Percentiles rank a stretch among this genome's conserved stretches.
These are phyloP conservation scores for Neurospora sp. DNA, from an alignment of 495 filamentous ascomycete genomes.

Conservation along the genomic window DNA sequence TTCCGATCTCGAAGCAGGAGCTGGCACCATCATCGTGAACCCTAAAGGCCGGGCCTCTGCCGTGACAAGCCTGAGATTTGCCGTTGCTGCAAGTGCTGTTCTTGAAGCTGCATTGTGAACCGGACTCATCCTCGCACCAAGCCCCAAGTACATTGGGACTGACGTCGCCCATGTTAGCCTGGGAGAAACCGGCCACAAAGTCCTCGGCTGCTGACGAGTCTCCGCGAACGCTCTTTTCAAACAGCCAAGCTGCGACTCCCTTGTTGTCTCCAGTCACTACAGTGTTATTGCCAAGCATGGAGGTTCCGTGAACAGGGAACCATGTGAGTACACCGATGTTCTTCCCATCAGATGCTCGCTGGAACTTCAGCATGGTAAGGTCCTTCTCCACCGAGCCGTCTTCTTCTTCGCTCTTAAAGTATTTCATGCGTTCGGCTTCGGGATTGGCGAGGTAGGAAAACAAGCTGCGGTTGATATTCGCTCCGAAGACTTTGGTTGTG, in stretches of 20 bases:
- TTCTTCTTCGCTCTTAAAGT: slow-evolving; percentile 46
- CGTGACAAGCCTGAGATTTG: slow-evolving; percentile 68
- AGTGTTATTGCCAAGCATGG: slow-evolving; percentile 86
- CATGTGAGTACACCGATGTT: slow-evolving; percentile 76
- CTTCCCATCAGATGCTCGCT: slow-evolving; percentile 58
- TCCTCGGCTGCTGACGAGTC: slow-evolving; percentile 45
- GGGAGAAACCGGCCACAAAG: slow-evolving; percentile 92
- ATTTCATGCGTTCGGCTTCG: slow-evolving; percentile 60
- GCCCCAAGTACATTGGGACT: slow-evolving; percentile 81
- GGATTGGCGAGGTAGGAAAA: slow-evolving; percentile 91
- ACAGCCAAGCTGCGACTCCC: slow-evolving; percentile 78
- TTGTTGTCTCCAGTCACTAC: slow-evolving; percentile 92
- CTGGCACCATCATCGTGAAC: slow-evolving; percentile 61
- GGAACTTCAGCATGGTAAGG: slow-evolving; percentile 75
- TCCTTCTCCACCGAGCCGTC: slow-evolving; percentile 76
- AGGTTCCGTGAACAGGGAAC: slow-evolving; percentile 93
- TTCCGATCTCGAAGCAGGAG: slow-evolving; percentile 72
- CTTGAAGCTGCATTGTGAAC: slow-evolving; percentile 56
- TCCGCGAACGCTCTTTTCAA: slow-evolving; percentile 58
- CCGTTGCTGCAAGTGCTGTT: slow-evolving; percentile 70
- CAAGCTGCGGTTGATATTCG: slow-evolving; percentile 83
- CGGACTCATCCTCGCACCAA: slow-evolving; percentile 71
- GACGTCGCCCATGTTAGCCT: slow-evolving; percentile 89
- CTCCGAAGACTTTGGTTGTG: slow-evolving; percentile 61
- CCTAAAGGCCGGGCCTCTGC: slow-evolving; percentile 71